Evolutionary conservation across 108 stramenopile species (phyloP).

Genomic region (Epipyxis sp.): DNA sequence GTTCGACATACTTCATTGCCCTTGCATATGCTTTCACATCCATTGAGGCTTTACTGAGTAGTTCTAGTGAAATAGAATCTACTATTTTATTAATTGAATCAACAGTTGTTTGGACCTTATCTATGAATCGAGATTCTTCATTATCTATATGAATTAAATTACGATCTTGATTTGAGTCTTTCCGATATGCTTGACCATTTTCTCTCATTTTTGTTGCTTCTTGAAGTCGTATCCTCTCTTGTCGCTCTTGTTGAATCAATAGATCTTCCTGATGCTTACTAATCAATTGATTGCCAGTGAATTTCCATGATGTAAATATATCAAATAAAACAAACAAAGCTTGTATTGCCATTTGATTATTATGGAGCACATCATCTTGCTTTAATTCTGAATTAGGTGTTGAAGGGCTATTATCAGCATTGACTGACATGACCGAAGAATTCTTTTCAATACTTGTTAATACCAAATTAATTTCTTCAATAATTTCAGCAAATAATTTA

Average conservation of each 20-base stretch:
- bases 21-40: background rate
- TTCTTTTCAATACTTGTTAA: background rate
- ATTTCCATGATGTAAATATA: background rate
- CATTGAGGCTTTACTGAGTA: constrained; percentile 13
- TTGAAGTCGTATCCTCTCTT: background rate
- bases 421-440: background rate
- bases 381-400: background rate
- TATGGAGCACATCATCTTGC: too few relatives aligned
- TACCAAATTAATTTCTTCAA: background rate
- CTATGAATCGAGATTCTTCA: background rate
- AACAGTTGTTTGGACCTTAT: background rate
- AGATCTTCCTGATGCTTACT: too few relatives aligned
- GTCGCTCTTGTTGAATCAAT: background rate
- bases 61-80: background rate
- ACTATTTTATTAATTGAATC: background rate
- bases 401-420: background rate
- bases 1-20: constrained; percentile 15
- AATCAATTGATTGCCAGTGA: too few relatives aligned
- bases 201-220: background rate
- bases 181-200: too few relatives aligned
- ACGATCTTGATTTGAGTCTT: background rate
- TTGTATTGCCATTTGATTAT: too few relatives aligned
- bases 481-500: background rate
- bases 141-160: background rate
- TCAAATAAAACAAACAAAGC: constrained; percentile 6